Evolutionary conservation across 2,329 filamentous ascomycete species (phyloP).

Genomic region (Phialophora tarda): DNA sequence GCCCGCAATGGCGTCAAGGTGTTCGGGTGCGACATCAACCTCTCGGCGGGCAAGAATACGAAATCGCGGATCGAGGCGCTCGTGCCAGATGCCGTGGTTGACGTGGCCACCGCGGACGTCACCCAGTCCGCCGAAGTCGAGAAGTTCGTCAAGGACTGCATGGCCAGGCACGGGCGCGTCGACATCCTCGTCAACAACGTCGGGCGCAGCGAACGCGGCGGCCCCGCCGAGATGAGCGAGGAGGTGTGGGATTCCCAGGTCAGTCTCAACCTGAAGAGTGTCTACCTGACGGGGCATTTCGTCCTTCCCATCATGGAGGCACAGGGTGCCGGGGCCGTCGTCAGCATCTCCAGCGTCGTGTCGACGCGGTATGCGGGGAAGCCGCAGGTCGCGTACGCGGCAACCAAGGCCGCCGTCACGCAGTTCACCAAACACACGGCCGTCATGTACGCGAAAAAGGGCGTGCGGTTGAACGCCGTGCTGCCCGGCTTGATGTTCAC

Average conservation of each 20-base stretch:
- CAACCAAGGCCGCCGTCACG: slow-evolving; percentile 55
- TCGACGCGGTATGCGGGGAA: slow-evolving; percentile 59
- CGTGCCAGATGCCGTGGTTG: slow-evolving; percentile 24
- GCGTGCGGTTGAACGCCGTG: slow-evolving; percentile 60
- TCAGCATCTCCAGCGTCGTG: slow-evolving; percentile 59
- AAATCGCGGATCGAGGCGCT: slow-evolving; percentile 24
- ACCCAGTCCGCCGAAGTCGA: slow-evolving; percentile 57
- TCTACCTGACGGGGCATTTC: slow-evolving; percentile 60
- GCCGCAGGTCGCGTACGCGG: slow-evolving; percentile 58
- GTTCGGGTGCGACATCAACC: slow-evolving; percentile 32
- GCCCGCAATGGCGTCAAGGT: slow-evolving; percentile 32
- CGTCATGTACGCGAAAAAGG: slow-evolving; percentile 54
- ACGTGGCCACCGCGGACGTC: slow-evolving; percentile 24
- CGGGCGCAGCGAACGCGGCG: slow-evolving; percentile 61
- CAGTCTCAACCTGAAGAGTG: slow-evolving; percentile 62
- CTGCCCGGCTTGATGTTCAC: slow-evolving; percentile 65
- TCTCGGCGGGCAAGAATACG: slow-evolving; percentile 23
- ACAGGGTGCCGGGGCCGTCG: slow-evolving; percentile 52
- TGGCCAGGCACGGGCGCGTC: slow-evolving; percentile 60
- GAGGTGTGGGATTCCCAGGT: slow-evolving; percentile 60
- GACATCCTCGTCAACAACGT: slow-evolving; percentile 68
- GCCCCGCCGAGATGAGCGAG: slow-evolving; percentile 57
- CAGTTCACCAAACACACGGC: slow-evolving; percentile 57
- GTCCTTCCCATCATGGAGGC: slow-evolving; percentile 62
- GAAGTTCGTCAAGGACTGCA: slow-evolving; percentile 58